Evolutionary conservation across 306 rosid species (phyloP), one percentile per base, ranked within the genome.

Genomic region (Lithocarpus polystachyus): DNA sequence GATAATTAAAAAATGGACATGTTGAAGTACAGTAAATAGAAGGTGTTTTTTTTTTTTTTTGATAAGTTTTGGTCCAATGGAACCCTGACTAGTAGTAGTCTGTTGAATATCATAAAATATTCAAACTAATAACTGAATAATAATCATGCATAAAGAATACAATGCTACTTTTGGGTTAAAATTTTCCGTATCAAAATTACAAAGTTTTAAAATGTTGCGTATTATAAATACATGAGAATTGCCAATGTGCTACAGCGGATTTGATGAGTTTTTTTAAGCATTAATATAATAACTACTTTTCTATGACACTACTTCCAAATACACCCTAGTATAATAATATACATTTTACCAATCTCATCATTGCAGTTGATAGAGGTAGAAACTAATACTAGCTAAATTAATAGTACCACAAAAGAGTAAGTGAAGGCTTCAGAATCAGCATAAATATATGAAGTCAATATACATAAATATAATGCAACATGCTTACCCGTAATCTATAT

Each of bases 401-500:
- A 40, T 40, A 40, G 9, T 35, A 35, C 9, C 40, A 79, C 28
- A 51, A 33, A 13, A 80, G 40, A 35, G 9, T 35, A 45, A 12
- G 65, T 23, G 33, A 20, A 73, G 72, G 79, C 52, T 43, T 60
- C 29, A 52, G 11, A 23, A 4, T 31, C 9, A 45, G 57, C 20
- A 48, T 56, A 9, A 12, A 72, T 1, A 33, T 43, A 35, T 43
- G 23, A 51, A 77, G 23, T 74, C 57, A 22, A 56, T 33, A 54
- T 62, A 71, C 35, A 75, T 29, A 76, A n/a, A 18, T 43, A 74
- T 24, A 75, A 56, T 35, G 64, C 69, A 74, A 80, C n/a, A 72
- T 72, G 77, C 94, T 89, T 86, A 96, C 99, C 94, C 99, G 91
- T 81, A 96, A 86, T 89, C 99, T 93, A 83, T 96, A 93, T 81